Conservation (phyloP, 1,284 basidiomycete species). For the Sanghuangporus sanghuang region DNA sequence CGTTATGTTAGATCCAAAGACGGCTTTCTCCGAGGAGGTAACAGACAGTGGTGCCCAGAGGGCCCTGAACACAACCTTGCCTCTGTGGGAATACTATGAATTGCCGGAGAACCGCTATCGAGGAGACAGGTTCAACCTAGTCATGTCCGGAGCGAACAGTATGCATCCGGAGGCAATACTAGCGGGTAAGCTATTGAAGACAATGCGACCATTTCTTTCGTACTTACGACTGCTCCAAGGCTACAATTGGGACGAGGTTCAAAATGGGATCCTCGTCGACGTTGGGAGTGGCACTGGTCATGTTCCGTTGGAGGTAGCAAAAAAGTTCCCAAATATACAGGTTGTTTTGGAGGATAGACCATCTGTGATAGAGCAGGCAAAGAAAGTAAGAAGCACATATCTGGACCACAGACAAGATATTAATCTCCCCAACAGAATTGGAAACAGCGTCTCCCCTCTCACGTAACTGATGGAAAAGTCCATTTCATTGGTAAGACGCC, state of each 20-base stretch:
- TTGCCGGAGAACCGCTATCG: neutral
- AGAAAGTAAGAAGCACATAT: neutral
- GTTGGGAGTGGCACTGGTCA: constrained; percentile 22
- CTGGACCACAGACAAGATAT: neutral
- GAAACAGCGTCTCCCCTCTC: neutral
- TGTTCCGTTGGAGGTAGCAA: constrained; percentile 15
- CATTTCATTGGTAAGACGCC: constrained; percentile 11
- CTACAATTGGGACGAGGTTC: constrained; percentile 17
- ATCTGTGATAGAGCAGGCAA: constrained; percentile 4
- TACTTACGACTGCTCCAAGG: constrained; percentile 1
- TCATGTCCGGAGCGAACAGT: constrained; percentile 17
- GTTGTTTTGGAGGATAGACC: constrained; percentile 22
- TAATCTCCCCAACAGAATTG: neutral
- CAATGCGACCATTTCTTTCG: neutral
- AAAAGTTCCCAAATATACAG: constrained; percentile 15
- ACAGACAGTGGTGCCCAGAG: constrained; percentile 8
- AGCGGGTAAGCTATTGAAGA: neutral
- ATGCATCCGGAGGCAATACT: constrained; percentile 4
- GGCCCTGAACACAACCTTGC: constrained; percentile 3
- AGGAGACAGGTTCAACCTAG: constrained; percentile 17
- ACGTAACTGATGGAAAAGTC: constrained; percentile 11
- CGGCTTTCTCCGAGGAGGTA: constrained; percentile 17
- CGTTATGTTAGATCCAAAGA: constrained; percentile 15
- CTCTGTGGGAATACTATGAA: constrained; percentile 15
- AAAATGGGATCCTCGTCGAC: constrained; percentile 19